Percentiles rank a stretch among this genome's conserved stretches.
Evolutionary conservation across 1,284 basidiomycete genomes (phyloP).

Genomic region (Marasmius tenuissimus): DNA sequence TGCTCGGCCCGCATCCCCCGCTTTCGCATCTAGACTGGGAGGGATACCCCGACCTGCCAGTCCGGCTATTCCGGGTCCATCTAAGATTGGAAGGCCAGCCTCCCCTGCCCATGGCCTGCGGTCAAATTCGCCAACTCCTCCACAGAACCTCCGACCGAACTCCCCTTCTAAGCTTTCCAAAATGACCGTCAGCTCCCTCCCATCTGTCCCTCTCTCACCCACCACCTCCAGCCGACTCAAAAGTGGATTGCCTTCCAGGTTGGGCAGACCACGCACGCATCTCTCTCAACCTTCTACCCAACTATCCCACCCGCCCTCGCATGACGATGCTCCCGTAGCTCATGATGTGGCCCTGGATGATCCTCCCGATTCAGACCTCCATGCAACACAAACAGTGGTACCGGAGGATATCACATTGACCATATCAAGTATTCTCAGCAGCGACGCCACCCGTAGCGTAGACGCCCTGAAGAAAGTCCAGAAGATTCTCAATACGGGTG

Average conservation of each 20-base stretch:
- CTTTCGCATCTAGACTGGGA: slow-evolving; percentile 40
- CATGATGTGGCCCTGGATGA: slow-evolving; percentile 7
- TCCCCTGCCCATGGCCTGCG: slow-evolving; percentile 56
- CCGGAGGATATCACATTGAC: slow-evolving; percentile 71
- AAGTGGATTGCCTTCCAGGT: slow-evolving; percentile 67
- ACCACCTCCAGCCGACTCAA: slow-evolving; percentile 53
- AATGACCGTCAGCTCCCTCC: slow-evolving; percentile 24
- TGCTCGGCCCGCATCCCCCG: slow-evolving; percentile 57
- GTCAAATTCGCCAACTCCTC: slow-evolving; percentile 50
- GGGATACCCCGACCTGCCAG: slow-evolving; percentile 63
- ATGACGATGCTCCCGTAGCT: slow-evolving; percentile 14
- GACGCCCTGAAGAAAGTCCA: slow-evolving; percentile 93
- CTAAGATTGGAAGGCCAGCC: slow-evolving; percentile 57
- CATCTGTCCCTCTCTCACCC: slow-evolving; percentile 43
- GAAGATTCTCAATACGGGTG: slow-evolving; percentile 72
- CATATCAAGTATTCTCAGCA: slow-evolving; percentile 83
- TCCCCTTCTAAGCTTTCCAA: slow-evolving; percentile 42
- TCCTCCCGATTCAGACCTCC: slow-evolving; percentile 12
- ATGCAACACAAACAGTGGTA: slow-evolving; percentile 23
- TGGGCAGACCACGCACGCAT: slow-evolving; percentile 57
- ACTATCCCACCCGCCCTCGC: slow-evolving; percentile 23
- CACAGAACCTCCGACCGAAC: slow-evolving; percentile 39
- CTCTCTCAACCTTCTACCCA: slow-evolving; percentile 29
- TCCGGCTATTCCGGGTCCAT: slow-evolving; percentile 51
- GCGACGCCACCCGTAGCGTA: slow-evolving; percentile 84